These are phyloP conservation scores for Suillus americanus DNA, from an alignment of 768 basidiomycete species.

Conservation along the genomic window DNA sequence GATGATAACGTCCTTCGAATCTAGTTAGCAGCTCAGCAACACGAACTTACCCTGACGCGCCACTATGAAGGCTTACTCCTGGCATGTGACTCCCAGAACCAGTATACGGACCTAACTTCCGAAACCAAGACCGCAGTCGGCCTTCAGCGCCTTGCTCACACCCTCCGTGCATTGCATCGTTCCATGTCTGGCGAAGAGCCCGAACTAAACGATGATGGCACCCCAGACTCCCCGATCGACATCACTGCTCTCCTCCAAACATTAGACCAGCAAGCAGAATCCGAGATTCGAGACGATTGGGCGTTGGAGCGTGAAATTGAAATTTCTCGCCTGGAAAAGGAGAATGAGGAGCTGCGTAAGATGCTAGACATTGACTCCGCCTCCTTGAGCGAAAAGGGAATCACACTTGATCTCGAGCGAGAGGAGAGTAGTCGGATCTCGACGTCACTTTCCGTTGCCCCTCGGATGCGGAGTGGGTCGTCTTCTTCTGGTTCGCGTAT, in stretches of 20 bases:
- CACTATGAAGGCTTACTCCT: conserved; percentile 87
- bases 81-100: conserved; percentile 56
- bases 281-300: conserved; percentile 70
- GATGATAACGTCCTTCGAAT: conserved; percentile 10
- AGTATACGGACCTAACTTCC: conserved; percentile 54
- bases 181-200: conserved; percentile 64
- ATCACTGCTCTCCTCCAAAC: conserved; percentile 42
- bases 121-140: conserved; percentile 63
- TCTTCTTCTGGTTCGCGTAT: conserved; percentile 21
- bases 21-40: conserved; percentile 88
- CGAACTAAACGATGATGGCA: conserved; percentile 25
- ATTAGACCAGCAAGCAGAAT: conserved; percentile 39
- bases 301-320: conserved; percentile 85
- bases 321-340: conserved; percentile 75
- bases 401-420: conserved; percentile 47
- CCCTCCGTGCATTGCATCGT: conserved; percentile 70
- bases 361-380: conserved; percentile 72
- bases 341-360: conserved; percentile 78
- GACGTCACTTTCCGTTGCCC: conserved; percentile 18
- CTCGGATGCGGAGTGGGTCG: conserved; percentile 29
- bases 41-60: conserved; percentile 81
- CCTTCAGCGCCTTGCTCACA: conserved; percentile 68
- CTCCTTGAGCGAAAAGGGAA: conserved; percentile 50
- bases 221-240: conserved; percentile 38
- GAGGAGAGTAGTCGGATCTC: conserved; percentile 44